Conservation (phyloP, 192 early-diverging fungal genomes). For the Radiomyces spectabilis region DNA sequence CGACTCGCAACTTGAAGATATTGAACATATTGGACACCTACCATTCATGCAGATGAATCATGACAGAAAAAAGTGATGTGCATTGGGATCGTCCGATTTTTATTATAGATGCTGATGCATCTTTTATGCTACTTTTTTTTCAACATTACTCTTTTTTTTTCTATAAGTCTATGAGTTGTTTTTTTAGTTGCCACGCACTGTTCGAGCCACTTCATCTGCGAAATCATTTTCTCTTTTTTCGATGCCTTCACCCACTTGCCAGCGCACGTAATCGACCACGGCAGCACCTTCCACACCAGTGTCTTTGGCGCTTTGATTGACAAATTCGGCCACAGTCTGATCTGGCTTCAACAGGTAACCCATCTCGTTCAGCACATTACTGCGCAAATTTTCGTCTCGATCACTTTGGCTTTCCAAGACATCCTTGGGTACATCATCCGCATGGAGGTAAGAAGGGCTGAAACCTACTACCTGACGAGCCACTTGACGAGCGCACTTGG, state of each 20-base stretch:
- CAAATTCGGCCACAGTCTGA: constrained; percentile 52
- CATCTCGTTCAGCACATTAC: constrained; percentile 60
- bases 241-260: constrained; percentile 82
- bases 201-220: constrained; percentile 65
- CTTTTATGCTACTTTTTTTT: too few species aligned
- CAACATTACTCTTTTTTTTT: too few species aligned
- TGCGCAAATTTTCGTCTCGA: constrained; percentile 36
- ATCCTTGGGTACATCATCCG: constrained; percentile 33
- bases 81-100: too few species aligned
- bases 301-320: constrained; percentile 38
- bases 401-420: constrained; percentile 33
- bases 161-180: too few species aligned
- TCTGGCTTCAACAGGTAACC: constrained; percentile 73
- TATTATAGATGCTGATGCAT: too few species aligned
- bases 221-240: constrained; percentile 71
- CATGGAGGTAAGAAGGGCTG: constrained; percentile 48
- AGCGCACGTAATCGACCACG: constrained; percentile 66
- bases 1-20: too few species aligned
- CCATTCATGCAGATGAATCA: too few species aligned
- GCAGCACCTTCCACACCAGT: constrained; percentile 39
- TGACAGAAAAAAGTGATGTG: too few species aligned
- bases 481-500: constrained; percentile 58
- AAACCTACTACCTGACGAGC: constrained; percentile 88
- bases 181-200: constrained; percentile 22
- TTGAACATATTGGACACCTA: too few species aligned